These are phyloP conservation scores for Daldinia grandis DNA, from an alignment of 495 filamentous ascomycete genomes.

Conservation along the genomic window DNA sequence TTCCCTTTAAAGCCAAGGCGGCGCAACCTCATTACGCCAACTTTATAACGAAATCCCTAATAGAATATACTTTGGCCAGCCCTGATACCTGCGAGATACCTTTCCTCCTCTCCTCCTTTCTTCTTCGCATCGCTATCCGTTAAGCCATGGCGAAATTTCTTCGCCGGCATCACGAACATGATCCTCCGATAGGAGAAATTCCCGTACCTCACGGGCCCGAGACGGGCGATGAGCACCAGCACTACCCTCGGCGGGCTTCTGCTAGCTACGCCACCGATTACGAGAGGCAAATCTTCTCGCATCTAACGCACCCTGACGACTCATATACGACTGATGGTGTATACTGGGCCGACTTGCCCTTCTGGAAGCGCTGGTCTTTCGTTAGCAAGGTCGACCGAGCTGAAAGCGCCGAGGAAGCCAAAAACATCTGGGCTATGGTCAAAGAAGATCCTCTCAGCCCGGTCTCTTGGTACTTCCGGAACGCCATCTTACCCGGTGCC, in stretches of 20 bases:
- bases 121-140: conserved; percentile 2
- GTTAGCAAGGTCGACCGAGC: conserved; percentile 70
- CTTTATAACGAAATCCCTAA: conserved; percentile 11
- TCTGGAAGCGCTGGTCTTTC: conserved; percentile 72
- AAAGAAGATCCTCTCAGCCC: conserved; percentile 83
- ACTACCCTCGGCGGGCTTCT: conserved; percentile 47
- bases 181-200: conserved; percentile 52
- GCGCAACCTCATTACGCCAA: conserved; percentile 12
- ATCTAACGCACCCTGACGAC: conserved; percentile 81
- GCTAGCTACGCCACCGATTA: conserved; percentile 60
- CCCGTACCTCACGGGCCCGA: conserved; percentile 60
- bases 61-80: conserved; percentile 19
- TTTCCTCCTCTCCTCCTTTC: background rate
- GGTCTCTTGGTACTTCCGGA: conserved; percentile 81
- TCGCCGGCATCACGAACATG: conserved; percentile 53
- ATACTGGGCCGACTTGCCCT: conserved; percentile 88
- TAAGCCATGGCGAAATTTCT: conserved; percentile 46
- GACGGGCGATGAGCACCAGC: conserved; percentile 52
- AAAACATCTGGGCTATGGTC: conserved; percentile 74
- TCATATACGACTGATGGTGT: conserved; percentile 78
- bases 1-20: conserved; percentile 25
- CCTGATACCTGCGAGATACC: background rate
- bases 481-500: conserved; percentile 88
- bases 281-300: conserved; percentile 76
- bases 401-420: conserved; percentile 72